A percentile compares a stretch with the other conserved stretches of the same genome.
Evolutionary conservation across 2,329 filamentous ascomycete species (phyloP).

Genomic region (Chlorencoelia australis): DNA sequence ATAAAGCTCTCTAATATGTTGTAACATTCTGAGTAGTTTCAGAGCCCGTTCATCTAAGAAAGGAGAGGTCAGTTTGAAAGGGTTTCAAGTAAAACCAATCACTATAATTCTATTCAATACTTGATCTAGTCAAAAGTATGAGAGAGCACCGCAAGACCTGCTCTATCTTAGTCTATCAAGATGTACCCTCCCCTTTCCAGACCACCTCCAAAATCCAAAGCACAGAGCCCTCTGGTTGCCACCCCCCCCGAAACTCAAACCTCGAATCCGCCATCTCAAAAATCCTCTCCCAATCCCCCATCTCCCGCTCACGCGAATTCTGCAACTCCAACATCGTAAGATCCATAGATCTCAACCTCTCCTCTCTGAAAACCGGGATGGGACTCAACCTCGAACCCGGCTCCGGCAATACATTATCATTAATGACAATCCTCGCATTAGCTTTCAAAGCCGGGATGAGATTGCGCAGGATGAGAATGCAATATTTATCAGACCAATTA

Average conservation of each 20-base stretch:
- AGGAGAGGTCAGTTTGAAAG: too few species aligned
- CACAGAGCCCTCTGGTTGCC: not conserved
- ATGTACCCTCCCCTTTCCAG: not conserved
- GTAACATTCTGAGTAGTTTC: too few species aligned
- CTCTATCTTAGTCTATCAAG: too few species aligned
- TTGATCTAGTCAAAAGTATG: too few species aligned
- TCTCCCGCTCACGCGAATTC: conserved; percentile 27
- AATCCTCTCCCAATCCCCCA: conserved; percentile 26
- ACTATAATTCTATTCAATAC: too few species aligned
- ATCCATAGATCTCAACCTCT: conserved; percentile 17
- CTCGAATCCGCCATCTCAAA: conserved; percentile 20
- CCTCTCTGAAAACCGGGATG: conserved; percentile 1
- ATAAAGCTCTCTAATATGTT: too few species aligned
- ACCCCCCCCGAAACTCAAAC: conserved; percentile 6
- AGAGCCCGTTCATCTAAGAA: too few species aligned
- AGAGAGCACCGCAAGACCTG: too few species aligned
- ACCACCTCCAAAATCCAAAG: conserved; percentile 3
- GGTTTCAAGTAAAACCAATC: too few species aligned
- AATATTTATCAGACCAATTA: conserved; percentile 36
- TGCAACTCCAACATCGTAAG: conserved; percentile 27
- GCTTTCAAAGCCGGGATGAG: conserved; percentile 33
- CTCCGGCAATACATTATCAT: conserved; percentile 6
- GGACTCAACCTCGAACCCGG: conserved; percentile 1
- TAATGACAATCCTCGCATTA: conserved; percentile 28
- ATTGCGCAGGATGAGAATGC: conserved; percentile 27